These are phyloP conservation scores for Avena eriantha DNA, from an alignment of 176 grass and related monocot species.

Conservation along the genomic window DNA sequence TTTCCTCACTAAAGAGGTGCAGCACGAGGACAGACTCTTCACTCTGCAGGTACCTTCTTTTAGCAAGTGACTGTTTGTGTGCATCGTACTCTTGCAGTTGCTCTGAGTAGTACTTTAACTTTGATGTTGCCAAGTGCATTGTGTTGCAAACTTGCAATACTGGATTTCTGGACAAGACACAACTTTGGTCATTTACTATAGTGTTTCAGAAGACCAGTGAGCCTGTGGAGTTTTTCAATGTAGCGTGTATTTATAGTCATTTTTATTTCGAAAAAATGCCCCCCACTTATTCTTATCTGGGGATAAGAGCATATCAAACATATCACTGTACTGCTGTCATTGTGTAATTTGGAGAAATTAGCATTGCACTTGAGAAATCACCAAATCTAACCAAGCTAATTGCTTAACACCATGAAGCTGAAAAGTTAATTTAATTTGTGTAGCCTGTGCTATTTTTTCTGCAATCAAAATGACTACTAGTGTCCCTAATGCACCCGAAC, in stretches of 20 bases:
- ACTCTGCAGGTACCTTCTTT: conserved; percentile 65
- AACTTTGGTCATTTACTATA: neutral
- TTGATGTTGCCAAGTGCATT: neutral
- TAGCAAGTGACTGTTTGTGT: neutral
- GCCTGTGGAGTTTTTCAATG: neutral
- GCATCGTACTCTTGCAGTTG: neutral
- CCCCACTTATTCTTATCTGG: neutral
- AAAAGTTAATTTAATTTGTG: neutral
- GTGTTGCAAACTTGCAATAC: too few relatives aligned
- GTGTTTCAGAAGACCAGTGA: neutral
- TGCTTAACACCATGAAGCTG: neutral
- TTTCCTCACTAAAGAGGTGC: conserved; percentile 91
- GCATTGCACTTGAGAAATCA: neutral
- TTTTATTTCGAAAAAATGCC: neutral
- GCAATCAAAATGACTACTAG: neutral
- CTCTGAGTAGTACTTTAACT: neutral
- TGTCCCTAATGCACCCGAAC: neutral
- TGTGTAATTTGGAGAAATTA: neutral
- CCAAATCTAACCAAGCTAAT: neutral
- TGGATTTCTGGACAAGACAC: neutral
- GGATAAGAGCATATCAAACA: neutral
- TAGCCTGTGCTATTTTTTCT: neutral
- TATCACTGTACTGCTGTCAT: neutral
- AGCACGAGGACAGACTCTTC: conserved; percentile 78
- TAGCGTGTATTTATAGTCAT: neutral